Percentiles rank a stretch among this genome's conserved stretches.
These are phyloP conservation scores for Naganishia antarctica DNA, from an alignment of 768 basidiomycete species.

Conservation along the genomic window DNA sequence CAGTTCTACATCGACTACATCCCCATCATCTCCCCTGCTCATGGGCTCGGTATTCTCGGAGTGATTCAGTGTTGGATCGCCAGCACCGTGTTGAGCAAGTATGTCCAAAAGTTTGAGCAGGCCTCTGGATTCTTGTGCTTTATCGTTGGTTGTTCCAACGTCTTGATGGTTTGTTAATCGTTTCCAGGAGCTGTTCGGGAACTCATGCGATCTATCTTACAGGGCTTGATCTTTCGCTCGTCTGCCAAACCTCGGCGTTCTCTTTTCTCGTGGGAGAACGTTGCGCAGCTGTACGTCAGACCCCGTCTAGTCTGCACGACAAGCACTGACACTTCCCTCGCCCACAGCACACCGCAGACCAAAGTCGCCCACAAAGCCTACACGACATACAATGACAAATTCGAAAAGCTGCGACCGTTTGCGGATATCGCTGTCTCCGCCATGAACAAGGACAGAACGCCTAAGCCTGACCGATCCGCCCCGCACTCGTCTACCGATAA, in stretches of 20 bases:
- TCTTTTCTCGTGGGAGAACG: constrained; percentile 47
- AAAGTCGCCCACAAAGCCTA: constrained; percentile 39
- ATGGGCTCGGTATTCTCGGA: constrained; percentile 81
- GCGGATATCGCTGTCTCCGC: constrained; percentile 23
- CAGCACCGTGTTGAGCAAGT: constrained; percentile 56
- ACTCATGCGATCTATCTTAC: constrained; percentile 59
- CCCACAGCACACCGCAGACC: constrained; percentile 40
- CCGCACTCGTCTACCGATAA: constrained; percentile 9
- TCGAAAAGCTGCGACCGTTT: constrained; percentile 20
- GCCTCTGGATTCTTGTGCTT: constrained; percentile 89
- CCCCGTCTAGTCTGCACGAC: neutral
- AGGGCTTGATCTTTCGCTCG: constrained; percentile 35
- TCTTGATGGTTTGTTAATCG: constrained; percentile 71
- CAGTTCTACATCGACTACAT: constrained; percentile 75
- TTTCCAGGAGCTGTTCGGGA: constrained; percentile 66
- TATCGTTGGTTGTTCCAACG: constrained; percentile 82
- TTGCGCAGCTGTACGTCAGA: constrained; percentile 40
- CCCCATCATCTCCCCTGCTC: constrained; percentile 75
- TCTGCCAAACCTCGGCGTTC: constrained; percentile 49
- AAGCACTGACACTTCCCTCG: neutral
- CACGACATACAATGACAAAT: constrained; percentile 17
- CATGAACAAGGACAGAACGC: constrained; percentile 56
- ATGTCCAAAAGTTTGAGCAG: constrained; percentile 81
- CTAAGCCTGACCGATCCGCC: constrained; percentile 47
- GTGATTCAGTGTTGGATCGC: constrained; percentile 79